phyloP scores from a whole-genome alignment of 1,284 basidiomycete species.

The Ceratobasidium sp. region DNA sequence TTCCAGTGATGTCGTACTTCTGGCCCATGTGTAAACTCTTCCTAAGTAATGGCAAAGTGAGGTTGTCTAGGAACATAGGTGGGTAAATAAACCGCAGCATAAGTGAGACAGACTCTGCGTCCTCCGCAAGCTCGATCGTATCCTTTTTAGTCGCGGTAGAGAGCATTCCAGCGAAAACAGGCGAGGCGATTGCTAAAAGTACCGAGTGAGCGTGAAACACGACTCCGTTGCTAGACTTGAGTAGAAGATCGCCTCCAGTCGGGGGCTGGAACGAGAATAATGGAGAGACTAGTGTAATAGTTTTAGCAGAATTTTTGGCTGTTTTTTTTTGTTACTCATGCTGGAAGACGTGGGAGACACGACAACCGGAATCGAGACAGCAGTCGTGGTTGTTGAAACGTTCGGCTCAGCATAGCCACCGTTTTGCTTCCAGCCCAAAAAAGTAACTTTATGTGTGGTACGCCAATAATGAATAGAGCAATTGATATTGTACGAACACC shows the following conservation, averaged over 20 bases:
- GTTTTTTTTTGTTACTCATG: too few relatives aligned
- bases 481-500: too few relatives aligned
- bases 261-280: slow-evolving; percentile 22
- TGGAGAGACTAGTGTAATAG: not conserved
- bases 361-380: too few relatives aligned
- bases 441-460: too few relatives aligned
- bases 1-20: slow-evolving; percentile 17
- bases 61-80: not conserved
- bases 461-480: too few relatives aligned
- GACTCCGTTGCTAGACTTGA: slow-evolving; percentile 1
- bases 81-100: slow-evolving; percentile 30
- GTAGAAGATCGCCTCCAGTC: slow-evolving; percentile 5
- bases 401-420: too few relatives aligned
- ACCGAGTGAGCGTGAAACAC: slow-evolving; percentile 3
- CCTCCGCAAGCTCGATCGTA: slow-evolving; percentile 20
- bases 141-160: not conserved
- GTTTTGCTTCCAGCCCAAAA: too few relatives aligned
- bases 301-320: too few relatives aligned
- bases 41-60: not conserved
- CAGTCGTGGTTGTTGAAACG: too few relatives aligned
- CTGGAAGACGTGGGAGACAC: too few relatives aligned
- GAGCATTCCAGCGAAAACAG: slow-evolving; percentile 24
- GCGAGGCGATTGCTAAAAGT: not conserved
- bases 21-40: slow-evolving; percentile 5
- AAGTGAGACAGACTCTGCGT: slow-evolving; percentile 14